phyloP scores from a whole-genome alignment of 352 stramenopile genomes.

The Pythium periplocum region DNA sequence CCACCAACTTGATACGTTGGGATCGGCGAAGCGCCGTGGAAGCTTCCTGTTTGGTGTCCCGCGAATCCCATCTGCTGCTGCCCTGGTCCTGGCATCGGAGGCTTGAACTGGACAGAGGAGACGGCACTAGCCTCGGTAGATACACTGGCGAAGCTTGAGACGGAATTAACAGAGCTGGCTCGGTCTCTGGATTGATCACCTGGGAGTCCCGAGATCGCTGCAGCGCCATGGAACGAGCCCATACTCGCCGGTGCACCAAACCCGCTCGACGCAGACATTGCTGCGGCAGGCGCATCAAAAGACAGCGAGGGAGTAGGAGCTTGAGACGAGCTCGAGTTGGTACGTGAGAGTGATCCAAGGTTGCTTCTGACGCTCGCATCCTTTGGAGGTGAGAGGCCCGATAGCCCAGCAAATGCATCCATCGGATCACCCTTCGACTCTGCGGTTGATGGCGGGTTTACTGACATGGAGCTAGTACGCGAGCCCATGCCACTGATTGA shows the following conservation, averaged over 20 bases:
- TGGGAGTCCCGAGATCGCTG: no score
- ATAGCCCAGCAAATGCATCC: conserved; percentile 46
- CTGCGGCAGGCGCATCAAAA: no score
- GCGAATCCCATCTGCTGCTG: no score
- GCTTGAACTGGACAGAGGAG: not conserved
- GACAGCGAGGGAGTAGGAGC: no score
- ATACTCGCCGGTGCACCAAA: no score
- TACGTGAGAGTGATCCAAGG: conserved; percentile 7
- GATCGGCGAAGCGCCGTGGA: conserved; percentile 5
- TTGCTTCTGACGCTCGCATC: conserved; percentile 21
- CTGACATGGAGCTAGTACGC: conserved; percentile 13
- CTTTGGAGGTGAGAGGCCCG: conserved; percentile 20
- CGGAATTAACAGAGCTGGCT: conserved; percentile 11
- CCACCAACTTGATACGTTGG: no score
- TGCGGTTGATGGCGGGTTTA: not conserved
- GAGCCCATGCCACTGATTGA: conserved; percentile 1
- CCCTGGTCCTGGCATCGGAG: no score
- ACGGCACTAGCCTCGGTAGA: conserved; percentile 12
- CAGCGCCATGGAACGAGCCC: no score
- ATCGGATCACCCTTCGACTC: conserved; percentile 25
- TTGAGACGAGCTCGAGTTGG: conserved; percentile 5
- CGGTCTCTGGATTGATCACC: conserved; percentile 12
- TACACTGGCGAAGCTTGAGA: conserved; percentile 16
- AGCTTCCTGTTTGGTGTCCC: conserved; percentile 13
- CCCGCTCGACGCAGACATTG: no score